These are phyloP conservation scores for Rhododendron williamsianum DNA, from an alignment of 148 eudicot species.

Conservation along the genomic window DNA sequence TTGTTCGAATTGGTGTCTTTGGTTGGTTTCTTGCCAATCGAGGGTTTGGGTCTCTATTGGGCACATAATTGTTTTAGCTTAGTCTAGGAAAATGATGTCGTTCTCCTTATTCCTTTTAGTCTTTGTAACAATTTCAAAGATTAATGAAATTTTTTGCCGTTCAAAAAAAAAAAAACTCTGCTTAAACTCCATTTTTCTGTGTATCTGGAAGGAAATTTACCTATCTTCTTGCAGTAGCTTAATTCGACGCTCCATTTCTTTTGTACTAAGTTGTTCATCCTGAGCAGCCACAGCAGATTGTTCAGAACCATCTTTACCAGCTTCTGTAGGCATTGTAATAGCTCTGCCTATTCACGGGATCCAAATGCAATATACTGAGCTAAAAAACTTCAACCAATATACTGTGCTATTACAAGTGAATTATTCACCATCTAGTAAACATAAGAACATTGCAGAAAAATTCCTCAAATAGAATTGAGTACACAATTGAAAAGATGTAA, in stretches of 20 bases:
- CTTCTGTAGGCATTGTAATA: conserved; percentile 42
- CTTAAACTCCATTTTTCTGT: background rate
- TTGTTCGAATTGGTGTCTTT: too few species aligned
- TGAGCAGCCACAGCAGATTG: conserved; percentile 31
- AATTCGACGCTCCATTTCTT: conserved; percentile 66
- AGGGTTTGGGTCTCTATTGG: too few species aligned
- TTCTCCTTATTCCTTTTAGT: too few species aligned
- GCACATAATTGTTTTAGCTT: too few species aligned
- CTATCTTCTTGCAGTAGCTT: conserved; percentile 68
- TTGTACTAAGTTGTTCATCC: conserved; percentile 49
- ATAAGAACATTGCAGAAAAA: background rate
- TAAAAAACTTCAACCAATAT: conserved; percentile 22
- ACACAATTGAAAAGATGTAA: background rate
- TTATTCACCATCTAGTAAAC: background rate
- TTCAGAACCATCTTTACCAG: conserved; percentile 33
- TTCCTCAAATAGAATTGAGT: background rate
- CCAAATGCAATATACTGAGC: conserved; percentile 24
- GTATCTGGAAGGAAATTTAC: conserved; percentile 26
- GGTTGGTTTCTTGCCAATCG: too few species aligned
- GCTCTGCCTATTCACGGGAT: conserved; percentile 58
- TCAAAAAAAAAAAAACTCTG: too few species aligned
- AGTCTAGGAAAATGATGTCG: too few species aligned
- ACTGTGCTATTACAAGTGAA: background rate
- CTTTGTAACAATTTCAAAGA: too few species aligned
- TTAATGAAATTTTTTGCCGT: too few species aligned